phyloP scores from a whole-genome alignment of 345 rosid genomes.

The Microcos paniculata region DNA sequence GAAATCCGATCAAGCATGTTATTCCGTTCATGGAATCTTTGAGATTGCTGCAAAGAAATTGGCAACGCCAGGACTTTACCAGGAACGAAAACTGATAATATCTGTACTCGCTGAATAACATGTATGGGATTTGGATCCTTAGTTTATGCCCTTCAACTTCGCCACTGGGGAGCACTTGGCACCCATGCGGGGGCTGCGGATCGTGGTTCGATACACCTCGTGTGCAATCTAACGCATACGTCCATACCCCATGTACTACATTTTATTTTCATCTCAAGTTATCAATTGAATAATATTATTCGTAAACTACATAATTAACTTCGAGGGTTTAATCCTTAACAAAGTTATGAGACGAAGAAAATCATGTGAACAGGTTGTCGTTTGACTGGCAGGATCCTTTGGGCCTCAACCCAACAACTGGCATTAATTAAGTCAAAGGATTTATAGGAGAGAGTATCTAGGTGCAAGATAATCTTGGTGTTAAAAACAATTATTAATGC shows the following conservation, averaged over 20 bases:
- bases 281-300: not conserved
- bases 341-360: not conserved
- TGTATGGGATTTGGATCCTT: not conserved
- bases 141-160: not conserved
- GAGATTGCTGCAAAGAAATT: not conserved
- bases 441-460: not conserved
- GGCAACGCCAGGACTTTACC: not conserved
- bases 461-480: not conserved
- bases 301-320: too few species aligned
- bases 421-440: not conserved
- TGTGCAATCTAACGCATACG: not conserved
- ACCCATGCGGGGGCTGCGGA: constrained; percentile 8
- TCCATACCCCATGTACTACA: too few species aligned
- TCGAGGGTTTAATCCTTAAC: too few species aligned
- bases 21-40: constrained; percentile 7
- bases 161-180: not conserved
- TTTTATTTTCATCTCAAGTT: not conserved
- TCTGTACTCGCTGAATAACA: constrained; percentile 9
- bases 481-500: constrained; percentile 1
- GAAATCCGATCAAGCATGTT: constrained; percentile 1
- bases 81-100: not conserved
- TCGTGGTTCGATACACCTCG: not conserved
- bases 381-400: not conserved
- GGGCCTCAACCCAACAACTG: constrained; percentile 1
- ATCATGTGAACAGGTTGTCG: constrained; percentile 9